Base-by-base conservation (phyloP, 2,329 filamentous ascomycete genomes). In the Apiospora malaysiana region DNA sequence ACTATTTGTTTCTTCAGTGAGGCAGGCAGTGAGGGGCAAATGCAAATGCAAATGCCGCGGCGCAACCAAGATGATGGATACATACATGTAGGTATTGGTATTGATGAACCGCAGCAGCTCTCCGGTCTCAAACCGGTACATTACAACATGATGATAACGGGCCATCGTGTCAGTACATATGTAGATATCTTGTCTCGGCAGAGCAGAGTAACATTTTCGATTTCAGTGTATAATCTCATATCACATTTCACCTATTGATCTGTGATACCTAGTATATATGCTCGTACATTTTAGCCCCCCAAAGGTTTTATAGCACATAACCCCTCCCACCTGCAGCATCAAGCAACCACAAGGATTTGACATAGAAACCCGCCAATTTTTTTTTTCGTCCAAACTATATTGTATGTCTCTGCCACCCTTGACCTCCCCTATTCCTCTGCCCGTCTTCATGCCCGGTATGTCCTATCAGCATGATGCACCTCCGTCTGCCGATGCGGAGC, bases 381-480 rank as follows among this genome's bases (percentile, higher is more conserved):
- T 59, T 59, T 59, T 59, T 9, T 37, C 27, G 7, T 21, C 18
- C 27, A 32, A 37, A 46, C 18, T 6, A 18, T 14, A 56, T 18
- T 46, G 68, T 47, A 80, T 80, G 78, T 71, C 79, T 40, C 69
- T 78, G 25, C 76, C 78, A 27, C 78, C 78, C 37, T 71, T 75
- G 59, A 82, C 79, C 27, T 78, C 79, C 2, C 78, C 80, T 14
- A 78, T 76, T 16, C 78, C 80, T 16, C 72, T 72, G 51, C 77
- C 80, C 65, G 72, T 82, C 72, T 81, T 81, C 76, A 73, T 77
- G 71, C 78, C 79, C 7, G 77, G 71, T 46, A 81, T 80, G 73
- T 80, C 80, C 16, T 73, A 72, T 68, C 71, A 70, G 49, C 69
- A 69, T 63, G 72, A 74, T 37, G 71, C 74, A 25, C 74, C 74